Evolutionary conservation across 2,329 filamentous ascomycete species (phyloP).

Genomic region (Epichloe elymi): DNA sequence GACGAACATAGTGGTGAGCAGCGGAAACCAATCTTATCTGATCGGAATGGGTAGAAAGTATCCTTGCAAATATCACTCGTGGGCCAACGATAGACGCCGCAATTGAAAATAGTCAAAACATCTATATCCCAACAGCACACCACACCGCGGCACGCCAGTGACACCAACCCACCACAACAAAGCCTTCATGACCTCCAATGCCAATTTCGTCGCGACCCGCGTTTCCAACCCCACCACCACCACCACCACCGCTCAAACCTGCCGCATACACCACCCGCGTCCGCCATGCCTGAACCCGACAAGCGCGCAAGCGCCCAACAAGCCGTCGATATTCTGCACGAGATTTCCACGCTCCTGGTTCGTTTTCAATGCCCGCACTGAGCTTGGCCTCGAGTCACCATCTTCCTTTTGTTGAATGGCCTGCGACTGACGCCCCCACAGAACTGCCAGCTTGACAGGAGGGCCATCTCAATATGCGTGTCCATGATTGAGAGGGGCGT

Average conservation of each 20-base stretch:
- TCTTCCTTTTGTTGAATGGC: neutral
- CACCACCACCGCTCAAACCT: neutral
- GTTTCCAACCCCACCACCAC: neutral
- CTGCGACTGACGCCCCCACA: constrained; percentile 23
- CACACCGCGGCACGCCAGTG: neutral
- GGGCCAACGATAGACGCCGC: no score
- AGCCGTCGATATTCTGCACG: constrained; percentile 69
- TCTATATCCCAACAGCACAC: neutral
- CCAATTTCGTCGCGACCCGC: neutral
- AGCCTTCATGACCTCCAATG: no score
- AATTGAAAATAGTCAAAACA: no score
- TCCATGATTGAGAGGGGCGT: constrained; percentile 96
- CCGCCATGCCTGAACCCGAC: constrained; percentile 34
- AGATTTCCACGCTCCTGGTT: constrained; percentile 83
- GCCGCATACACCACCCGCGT: neutral
- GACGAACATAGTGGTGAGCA: no score
- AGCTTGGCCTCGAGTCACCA: neutral
- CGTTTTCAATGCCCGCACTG: constrained; percentile 16
- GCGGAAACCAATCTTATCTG: no score
- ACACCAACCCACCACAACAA: neutral
- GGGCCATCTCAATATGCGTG: constrained; percentile 86
- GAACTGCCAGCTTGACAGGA: constrained; percentile 89
- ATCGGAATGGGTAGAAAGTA: no score
- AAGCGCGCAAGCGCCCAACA: constrained; percentile 70
- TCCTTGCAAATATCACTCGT: no score